Conservation (phyloP, 1,284 basidiomycete genomes). For the Stygiomarasmius scandens region DNA sequence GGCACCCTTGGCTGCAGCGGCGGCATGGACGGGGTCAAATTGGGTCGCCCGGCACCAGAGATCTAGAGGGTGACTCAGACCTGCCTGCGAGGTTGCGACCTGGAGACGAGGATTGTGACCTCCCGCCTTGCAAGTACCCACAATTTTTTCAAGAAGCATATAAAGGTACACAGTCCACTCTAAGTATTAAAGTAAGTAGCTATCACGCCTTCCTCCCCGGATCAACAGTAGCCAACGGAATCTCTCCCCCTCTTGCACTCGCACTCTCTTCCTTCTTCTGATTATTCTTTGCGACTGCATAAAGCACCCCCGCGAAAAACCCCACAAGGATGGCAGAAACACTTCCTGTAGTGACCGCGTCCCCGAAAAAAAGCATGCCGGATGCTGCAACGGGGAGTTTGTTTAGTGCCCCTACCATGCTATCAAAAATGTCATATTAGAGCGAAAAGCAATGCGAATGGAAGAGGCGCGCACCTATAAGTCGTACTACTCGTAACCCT, state of each 20-base stretch:
- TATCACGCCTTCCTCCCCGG: too few species aligned
- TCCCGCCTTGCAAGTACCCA: too few species aligned
- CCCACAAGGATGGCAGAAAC: constrained; percentile 88
- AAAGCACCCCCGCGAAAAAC: constrained; percentile 90
- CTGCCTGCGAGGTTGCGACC: too few species aligned
- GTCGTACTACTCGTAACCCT: constrained; percentile 96
- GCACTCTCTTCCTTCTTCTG: constrained; percentile 71
- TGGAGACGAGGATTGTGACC: too few species aligned
- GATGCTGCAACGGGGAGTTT: constrained; percentile 97
- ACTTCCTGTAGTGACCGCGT: constrained; percentile 84
- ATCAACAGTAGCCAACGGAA: constrained; percentile 54
- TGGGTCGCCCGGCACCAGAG: too few species aligned
- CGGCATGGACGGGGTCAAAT: too few species aligned
- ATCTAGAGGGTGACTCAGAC: too few species aligned
- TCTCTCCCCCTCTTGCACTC: constrained; percentile 49
- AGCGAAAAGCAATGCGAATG: not conserved
- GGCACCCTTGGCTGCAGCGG: too few species aligned
- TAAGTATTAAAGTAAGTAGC: too few species aligned
- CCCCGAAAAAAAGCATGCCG: constrained; percentile 95
- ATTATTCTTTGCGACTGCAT: constrained; percentile 89
- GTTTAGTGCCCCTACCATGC: constrained; percentile 99
- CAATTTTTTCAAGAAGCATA: too few species aligned
- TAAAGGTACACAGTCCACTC: too few species aligned
- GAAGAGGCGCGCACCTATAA: constrained; percentile 66
- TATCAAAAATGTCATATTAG: constrained; percentile 32